Evolutionary conservation across 169 alveolate species (phyloP), one percentile per base, ranked within the genome.

Genomic region (Eimeria acervulina): DNA sequence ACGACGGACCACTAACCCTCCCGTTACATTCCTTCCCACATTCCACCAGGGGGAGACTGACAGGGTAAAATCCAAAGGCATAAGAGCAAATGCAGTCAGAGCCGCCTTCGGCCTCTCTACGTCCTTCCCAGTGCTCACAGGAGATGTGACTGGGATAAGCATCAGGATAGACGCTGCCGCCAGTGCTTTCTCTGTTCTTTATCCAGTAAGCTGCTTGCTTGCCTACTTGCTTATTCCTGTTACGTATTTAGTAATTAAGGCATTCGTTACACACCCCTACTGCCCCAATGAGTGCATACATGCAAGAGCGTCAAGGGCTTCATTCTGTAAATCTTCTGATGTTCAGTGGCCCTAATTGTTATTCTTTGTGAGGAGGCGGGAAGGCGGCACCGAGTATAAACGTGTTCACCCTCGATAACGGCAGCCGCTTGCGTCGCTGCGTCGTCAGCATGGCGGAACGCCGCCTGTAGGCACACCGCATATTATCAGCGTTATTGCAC

Each of bases 301-400:
- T 59, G 68, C 68, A 59, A 12, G 28, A 19, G 26, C 68, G 1
- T 3, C 5, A 63, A n/a, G 74, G 33, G 17, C 52, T 55, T 84
- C 66, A 84, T n/a, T 33, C 80, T 40, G 59, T 44, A 42, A 84
- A 84, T 68, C 59, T 33, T 42, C 93, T 84, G 40, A 59, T 31
- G 93, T 84, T 51, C 33, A 84, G 93, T 33, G 93, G 93, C 51
- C 93, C 93, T 84, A 28, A 1, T 10, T 4, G 85, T 13, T 10
- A 26, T 15, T 40, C 28, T 70, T 33, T 17, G 0, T 74, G 38
- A 19, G 19, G 36, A 1, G 59, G 21, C 17, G 26, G 8, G 33
- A 2, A 74, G 5, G 61, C 59, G 2, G 33, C 85, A 7, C 19
- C 12, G 17, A 1, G 21, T 40, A 23, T 19, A 26, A 21, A 26